Base-by-base conservation (phyloP, 1,139 yeast species). In the Magnusiomyces suaveolens region DNA sequence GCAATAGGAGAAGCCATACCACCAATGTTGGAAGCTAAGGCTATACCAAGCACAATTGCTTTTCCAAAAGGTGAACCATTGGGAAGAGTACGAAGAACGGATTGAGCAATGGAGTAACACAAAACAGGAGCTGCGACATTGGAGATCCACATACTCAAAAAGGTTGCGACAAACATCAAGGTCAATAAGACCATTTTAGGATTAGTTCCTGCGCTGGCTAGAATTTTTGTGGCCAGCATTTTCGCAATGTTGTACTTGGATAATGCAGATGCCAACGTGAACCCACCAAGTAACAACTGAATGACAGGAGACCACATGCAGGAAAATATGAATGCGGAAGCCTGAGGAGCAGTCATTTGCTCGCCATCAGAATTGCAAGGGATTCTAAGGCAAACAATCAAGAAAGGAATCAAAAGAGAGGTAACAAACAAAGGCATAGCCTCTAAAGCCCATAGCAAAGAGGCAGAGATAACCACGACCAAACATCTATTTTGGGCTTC, bases 1-100 rank as follows among this genome's bases (percentile, higher is more conserved):
- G 97, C 88, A 65, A 90, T 90, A 12, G 97, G 97, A 1, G 96
- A 87, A 0, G 95, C 85, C 95, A 89, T 89, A 63, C 97, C 97
- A 26, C 96, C 97, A 56, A 90, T 76, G 66, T 90, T 88, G 2
- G 96, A 85, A 1, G 97, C 94, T 55, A 90, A 73, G 0, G 97
- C 97, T 62, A 90, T 85, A 54, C 97, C 97, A 52, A 90, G 72
- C 48, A 90, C 86, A 63, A 90, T 74, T 1, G 95, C 89, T 66
- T 86, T 83, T 10, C 89, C 87, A 65, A 87, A 87, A 3, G 81
- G 79, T 12, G 90, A 83, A 3, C 82, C 82, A 49, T 86, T 81
- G 21, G 96, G 95, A 47, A 89, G 71, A 0, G 94, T 85, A 63
- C 95, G 78, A 62, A 90, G 74, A 46, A 90, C 75, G 0, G 97